Percentiles rank a stretch among this genome's conserved stretches.
These are phyloP conservation scores for Pseudonitzschia multistriata DNA, from an alignment of 108 stramenopile species.

Conservation along the genomic window DNA sequence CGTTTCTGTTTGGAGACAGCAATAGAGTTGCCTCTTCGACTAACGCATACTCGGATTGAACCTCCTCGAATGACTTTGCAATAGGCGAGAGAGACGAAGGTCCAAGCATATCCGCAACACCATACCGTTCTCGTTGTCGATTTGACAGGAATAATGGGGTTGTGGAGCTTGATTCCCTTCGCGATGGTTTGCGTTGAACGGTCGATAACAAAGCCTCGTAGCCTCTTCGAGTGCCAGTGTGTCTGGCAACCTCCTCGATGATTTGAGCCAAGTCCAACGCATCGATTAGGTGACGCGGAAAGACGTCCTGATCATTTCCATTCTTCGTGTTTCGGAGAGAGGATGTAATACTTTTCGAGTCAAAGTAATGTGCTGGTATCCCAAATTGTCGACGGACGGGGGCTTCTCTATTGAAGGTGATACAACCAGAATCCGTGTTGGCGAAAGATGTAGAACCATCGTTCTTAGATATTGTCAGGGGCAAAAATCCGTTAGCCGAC, in stretches of 20 bases:
- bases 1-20: background rate
- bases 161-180: background rate
- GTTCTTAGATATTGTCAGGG: background rate
- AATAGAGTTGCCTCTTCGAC: constrained; percentile 49
- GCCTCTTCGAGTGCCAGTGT: constrained; percentile 56
- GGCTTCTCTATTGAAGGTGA: background rate
- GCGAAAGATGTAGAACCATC: background rate
- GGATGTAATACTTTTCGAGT: background rate
- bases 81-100: constrained; percentile 21
- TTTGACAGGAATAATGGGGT: constrained; percentile 1
- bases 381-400: background rate
- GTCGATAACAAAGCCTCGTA: constrained; percentile 42
- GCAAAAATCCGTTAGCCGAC: background rate
- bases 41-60: constrained; percentile 51
- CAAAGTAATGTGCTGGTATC: background rate
- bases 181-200: constrained; percentile 18
- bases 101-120: background rate
- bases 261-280: constrained; percentile 50
- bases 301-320: background rate
- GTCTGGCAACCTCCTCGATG: constrained; percentile 38
- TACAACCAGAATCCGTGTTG: background rate
- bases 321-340: background rate
- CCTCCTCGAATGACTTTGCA: constrained; percentile 53
- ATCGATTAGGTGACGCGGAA: constrained; percentile 27
- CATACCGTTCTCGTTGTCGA: constrained; percentile 5